phyloP scores from a whole-genome alignment of 306 rosid species.

The Mimosa pudica region DNA sequence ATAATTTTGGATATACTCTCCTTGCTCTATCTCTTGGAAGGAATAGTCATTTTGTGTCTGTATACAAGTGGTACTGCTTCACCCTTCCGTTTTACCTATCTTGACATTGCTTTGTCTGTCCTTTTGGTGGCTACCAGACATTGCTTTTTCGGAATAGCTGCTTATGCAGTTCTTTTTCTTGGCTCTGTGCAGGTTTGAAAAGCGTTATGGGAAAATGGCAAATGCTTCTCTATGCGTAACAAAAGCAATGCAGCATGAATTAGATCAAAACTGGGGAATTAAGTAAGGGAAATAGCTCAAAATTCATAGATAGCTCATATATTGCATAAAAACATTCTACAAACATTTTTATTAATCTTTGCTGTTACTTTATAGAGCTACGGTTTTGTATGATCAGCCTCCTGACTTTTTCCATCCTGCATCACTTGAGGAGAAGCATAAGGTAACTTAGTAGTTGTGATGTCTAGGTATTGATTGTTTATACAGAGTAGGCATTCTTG shows the following conservation, averaged over 20 bases:
- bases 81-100: constrained; percentile 36
- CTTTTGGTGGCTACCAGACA: constrained; percentile 8
- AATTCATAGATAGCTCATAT: constrained; percentile 30
- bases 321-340: constrained; percentile 3
- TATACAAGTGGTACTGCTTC: constrained; percentile 73
- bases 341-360: constrained; percentile 25
- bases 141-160: constrained; percentile 36
- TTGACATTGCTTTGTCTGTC: constrained; percentile 6
- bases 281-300: constrained; percentile 64
- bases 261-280: constrained; percentile 97
- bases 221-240: constrained; percentile 91
- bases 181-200: constrained; percentile 70
- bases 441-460: constrained; percentile 51
- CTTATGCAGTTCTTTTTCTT: constrained; percentile 28
- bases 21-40: constrained; percentile 86
- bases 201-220: constrained; percentile 86
- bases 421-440: constrained; percentile 78
- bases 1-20: constrained; percentile 93
- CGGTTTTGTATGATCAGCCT: constrained; percentile 91
- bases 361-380: constrained; percentile 42
- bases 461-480: constrained; percentile 24
- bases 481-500: constrained; percentile 13
- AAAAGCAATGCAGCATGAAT: constrained; percentile 94
- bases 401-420: constrained; percentile 87
- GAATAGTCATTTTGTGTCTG: constrained; percentile 73